These are phyloP conservation scores for Boletus subparvulus DNA, from an alignment of 768 basidiomycete species.

Conservation along the genomic window DNA sequence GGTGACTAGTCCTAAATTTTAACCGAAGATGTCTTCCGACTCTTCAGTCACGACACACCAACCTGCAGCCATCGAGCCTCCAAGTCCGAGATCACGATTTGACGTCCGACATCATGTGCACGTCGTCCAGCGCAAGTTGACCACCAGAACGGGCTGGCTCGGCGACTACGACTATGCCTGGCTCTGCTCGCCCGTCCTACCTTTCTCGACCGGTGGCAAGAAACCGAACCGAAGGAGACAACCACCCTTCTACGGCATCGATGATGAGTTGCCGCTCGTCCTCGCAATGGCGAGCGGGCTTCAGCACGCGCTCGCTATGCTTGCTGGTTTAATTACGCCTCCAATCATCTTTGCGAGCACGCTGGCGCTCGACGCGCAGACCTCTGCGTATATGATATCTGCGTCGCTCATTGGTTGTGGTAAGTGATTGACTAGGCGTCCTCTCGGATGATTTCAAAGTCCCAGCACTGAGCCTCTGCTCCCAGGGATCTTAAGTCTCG, in stretches of 20 bases:
- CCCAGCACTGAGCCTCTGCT: not conserved
- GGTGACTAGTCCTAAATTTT: not conserved
- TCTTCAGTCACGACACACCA: conserved; percentile 17
- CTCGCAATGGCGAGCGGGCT: conserved; percentile 73
- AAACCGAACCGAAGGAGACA: conserved; percentile 27
- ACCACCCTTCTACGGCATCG: conserved; percentile 76
- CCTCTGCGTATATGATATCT: conserved; percentile 77
- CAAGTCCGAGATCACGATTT: conserved; percentile 2
- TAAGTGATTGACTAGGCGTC: conserved; percentile 31
- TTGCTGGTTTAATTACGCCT: conserved; percentile 79
- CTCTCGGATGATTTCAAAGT: not conserved
- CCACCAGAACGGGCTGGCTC: conserved; percentile 69
- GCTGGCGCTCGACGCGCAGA: conserved; percentile 55
- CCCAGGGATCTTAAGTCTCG: conserved; percentile 69
- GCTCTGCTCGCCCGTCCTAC: conserved; percentile 69
- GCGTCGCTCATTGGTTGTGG: conserved; percentile 79
- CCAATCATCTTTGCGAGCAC: conserved; percentile 76
- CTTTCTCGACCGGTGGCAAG: conserved; percentile 45
- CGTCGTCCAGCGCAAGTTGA: conserved; percentile 36
- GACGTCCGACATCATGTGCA: conserved; percentile 6
- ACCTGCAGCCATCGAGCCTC: conserved; percentile 14
- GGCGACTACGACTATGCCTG: conserved; percentile 80
- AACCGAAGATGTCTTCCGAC: conserved; percentile 14
- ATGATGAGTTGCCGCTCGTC: conserved; percentile 69
- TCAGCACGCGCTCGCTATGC: conserved; percentile 79